These are phyloP conservation scores for Domatiomyces catenatus DNA, from an alignment of 2,329 filamentous ascomycete species.

Conservation along the genomic window DNA sequence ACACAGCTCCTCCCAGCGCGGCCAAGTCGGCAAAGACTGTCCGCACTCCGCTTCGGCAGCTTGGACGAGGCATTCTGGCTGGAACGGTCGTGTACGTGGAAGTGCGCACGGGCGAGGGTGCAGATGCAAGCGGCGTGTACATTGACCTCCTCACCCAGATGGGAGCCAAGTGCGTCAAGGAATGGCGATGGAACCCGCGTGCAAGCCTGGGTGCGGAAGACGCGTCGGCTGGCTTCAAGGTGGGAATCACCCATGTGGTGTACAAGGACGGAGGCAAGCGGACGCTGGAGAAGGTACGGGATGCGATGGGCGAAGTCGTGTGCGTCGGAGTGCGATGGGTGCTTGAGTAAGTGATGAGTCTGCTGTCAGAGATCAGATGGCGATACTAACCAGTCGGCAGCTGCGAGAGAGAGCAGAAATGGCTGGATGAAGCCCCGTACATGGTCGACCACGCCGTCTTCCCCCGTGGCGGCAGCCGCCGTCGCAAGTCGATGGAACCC, in stretches of 20 bases:
- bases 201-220: conserved; percentile 22
- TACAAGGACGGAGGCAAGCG: conserved; percentile 74
- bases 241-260: conserved; percentile 75
- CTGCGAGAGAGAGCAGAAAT: conserved; percentile 60
- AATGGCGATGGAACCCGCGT: conserved; percentile 60
- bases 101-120: conserved; percentile 66
- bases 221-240: conserved; percentile 29
- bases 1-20: neutral
- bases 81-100: conserved; percentile 72
- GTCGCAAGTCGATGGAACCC: conserved; percentile 71
- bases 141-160: conserved; percentile 63
- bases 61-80: conserved; percentile 35
- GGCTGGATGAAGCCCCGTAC: conserved; percentile 60
- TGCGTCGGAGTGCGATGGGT: conserved; percentile 84
- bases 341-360: conserved; percentile 51
- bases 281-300: conserved; percentile 65
- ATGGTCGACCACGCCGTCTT: conserved; percentile 51
- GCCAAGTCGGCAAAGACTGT: conserved; percentile 1
- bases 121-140: conserved; percentile 67
- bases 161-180: conserved; percentile 64
- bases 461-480: conserved; percentile 54
- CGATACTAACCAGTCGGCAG: conserved; percentile 25
- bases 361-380: neutral
- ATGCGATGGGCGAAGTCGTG: conserved; percentile 57
- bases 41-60: conserved; percentile 12